Evolutionary conservation across 495 filamentous ascomycete species (phyloP).

Genomic region (Clohesyomyces aquaticus): DNA sequence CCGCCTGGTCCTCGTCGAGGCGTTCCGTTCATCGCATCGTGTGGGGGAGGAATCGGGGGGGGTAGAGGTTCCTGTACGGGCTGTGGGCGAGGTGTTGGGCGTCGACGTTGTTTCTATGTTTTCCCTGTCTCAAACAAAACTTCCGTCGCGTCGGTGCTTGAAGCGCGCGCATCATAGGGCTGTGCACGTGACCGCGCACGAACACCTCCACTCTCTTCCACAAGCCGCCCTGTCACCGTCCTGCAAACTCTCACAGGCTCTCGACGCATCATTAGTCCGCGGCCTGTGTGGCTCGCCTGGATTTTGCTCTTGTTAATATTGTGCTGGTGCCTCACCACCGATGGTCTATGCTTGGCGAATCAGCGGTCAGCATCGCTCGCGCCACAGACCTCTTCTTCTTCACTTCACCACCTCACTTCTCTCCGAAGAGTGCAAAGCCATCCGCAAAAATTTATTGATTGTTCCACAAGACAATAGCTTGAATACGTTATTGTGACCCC

Average conservation of each 20-base stretch:
- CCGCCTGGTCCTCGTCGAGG: conserved; percentile 69
- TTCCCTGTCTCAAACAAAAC: conserved; percentile 17
- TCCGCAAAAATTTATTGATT: not conserved
- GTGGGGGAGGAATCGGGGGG: conserved; percentile 9
- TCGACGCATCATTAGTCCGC: no score
- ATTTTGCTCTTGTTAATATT: no score
- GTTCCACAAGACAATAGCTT: not conserved
- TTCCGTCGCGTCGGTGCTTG: conserved; percentile 23
- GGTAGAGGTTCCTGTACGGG: no score
- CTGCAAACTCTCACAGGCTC: not conserved
- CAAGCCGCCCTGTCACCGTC: not conserved
- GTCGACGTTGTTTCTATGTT: not conserved
- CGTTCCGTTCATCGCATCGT: conserved; percentile 73
- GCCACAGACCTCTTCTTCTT: not conserved
- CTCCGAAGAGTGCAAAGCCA: not conserved
- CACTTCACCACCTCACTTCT: not conserved
- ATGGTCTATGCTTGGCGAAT: conserved; percentile 1
- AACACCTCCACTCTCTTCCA: not conserved
- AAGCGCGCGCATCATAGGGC: conserved; percentile 2
- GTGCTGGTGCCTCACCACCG: no score
- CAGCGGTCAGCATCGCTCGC: not conserved
- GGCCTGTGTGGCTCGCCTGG: no score
- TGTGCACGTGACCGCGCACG: not conserved
- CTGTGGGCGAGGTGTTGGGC: not conserved
- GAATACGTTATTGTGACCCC: not conserved